Base-by-base conservation (phyloP, 768 basidiomycete genomes). In the Mycena olivaceomarginata region DNA sequence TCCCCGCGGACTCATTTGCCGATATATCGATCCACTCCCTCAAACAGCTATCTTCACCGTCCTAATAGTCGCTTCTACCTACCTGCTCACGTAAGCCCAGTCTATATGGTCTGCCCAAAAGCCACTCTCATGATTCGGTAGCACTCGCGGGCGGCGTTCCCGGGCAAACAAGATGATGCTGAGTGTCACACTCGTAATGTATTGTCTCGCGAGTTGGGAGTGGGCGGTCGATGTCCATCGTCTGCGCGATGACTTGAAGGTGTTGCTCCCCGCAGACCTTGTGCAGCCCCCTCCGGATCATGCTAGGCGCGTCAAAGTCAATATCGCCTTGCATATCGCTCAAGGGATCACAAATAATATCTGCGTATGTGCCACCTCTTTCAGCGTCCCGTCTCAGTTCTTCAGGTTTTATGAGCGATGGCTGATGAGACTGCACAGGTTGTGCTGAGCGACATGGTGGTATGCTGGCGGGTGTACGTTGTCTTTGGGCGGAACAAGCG, bases 221-320 rank as follows among this genome's bases (percentile, higher is more conserved):
- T 76, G 75, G 75, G 75, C 75, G 37, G 20, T 72, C 64, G 75
- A 72, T 37, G n/a, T 76, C n/a, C 64, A 67, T 46, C 70, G 65
- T 5, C 56, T 76, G 4, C 66, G 75, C 22, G 70, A 70, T 11
- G 75, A 76, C 11, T 40, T 76, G 62, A 66, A 76, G 37, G 41
- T 76, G 37, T 70, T 71, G 39, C 64, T 76, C 31, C 75, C 69
- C 2, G 69, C 68, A 20, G 69, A 76, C 31, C 65, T 76, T 13
- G 25, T 59, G 7, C 65, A 70, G n/a, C 75, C 75, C 18, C 70
- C 68, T 18, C 69, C 60, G 5, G 69, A 76, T 25, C 25, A 71
- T 43, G n/a, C 56, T 20, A n/a, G 31, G 12, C 75, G 64, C 63
- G 6, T 67, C 65, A 43, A 59, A 11, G 40, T 65, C 41, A 76